phyloP scores from a whole-genome alignment of 768 basidiomycete genomes.

The Lactifluus volemus region DNA sequence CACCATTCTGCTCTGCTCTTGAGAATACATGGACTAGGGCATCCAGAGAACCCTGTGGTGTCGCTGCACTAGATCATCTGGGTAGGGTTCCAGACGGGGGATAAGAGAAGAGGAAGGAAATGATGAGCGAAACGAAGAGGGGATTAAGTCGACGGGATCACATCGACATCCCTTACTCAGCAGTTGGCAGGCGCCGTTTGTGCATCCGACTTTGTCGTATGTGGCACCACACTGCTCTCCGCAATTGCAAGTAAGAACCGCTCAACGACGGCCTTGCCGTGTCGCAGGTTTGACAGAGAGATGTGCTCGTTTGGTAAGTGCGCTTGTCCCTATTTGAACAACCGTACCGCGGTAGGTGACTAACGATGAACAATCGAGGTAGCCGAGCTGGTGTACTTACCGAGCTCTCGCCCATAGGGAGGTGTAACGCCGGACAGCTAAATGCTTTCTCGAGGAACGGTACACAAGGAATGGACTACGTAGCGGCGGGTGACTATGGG shows the following conservation, averaged over 20 bases:
- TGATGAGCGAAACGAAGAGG: too few relatives aligned
- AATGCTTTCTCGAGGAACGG: slow-evolving; percentile 93
- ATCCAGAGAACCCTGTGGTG: too few relatives aligned
- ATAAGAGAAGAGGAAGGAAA: too few relatives aligned
- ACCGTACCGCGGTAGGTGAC: background rate
- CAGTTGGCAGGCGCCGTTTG: background rate
- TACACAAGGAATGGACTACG: slow-evolving; percentile 85
- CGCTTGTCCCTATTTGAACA: slow-evolving; percentile 60
- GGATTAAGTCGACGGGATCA: background rate
- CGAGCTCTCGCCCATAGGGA: slow-evolving; percentile 89
- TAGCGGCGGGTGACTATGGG: background rate
- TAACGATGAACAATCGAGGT: background rate
- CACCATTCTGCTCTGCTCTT: too few relatives aligned
- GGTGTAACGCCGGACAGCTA: slow-evolving; percentile 78
- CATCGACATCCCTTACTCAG: background rate
- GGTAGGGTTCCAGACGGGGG: too few relatives aligned
- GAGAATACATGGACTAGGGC: too few relatives aligned
- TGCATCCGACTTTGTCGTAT: background rate
- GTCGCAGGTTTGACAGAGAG: slow-evolving; percentile 68
- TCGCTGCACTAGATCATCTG: too few relatives aligned
- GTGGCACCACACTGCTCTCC: slow-evolving; percentile 12
- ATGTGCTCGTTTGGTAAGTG: slow-evolving; percentile 93
- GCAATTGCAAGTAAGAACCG: slow-evolving; percentile 57
- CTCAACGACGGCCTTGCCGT: slow-evolving; percentile 70
- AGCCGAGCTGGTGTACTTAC: slow-evolving; percentile 34